Evolutionary conservation across 441 rosid species (phyloP), one percentile per base, ranked within the genome.

Genomic region (Cnidoscolus chayamansa): DNA sequence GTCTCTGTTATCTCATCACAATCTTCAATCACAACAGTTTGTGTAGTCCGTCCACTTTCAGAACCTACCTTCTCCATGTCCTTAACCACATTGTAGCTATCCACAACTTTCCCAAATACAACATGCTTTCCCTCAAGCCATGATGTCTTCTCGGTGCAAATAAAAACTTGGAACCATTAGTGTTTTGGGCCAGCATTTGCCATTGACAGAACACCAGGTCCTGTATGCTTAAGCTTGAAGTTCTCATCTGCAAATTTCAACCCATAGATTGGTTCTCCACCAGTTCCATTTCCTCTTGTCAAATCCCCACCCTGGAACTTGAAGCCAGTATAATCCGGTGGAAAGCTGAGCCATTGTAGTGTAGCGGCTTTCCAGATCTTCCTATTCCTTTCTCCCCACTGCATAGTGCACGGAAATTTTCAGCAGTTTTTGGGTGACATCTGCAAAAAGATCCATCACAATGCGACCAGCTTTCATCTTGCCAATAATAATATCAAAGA

Each of bases 261-360:
- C 8, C 93, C 91, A 25, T 88, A 87, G 0, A 92, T 88, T 0
- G 98, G 86, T 73, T 92, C 96, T 13, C 92, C 96, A n/a, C 93
- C 96, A 0, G 93, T 92, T 31, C 98, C 98, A 71, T 90, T 84
- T 40, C 94, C 94, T 5, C 83, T 82, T 0, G 93, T 86, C 74
- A 92, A 87, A 67, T 89, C 93, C 57, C 96, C 96, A 37, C 93
- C 94, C 77, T 92, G 96, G 75, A 93, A 90, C 97, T 85, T 90
- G 86, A 92, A 92, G 50, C 70, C 76, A 91, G 96, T 56, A 92
- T 92, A 25, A 90, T 84, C 10, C 94, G 84, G 74, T 92, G 96
- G 84, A 92, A 90, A 51, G 82, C 19, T 0, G 91, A 87, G 65
- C 92, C 93, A 86, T 90, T 92, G 74, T 86, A 89, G 76, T 86